A percentile compares a stretch with the other conserved stretches of the same genome.
These are phyloP conservation scores for Adenanthera pavonina DNA, from an alignment of 306 rosid species.

Conservation along the genomic window DNA sequence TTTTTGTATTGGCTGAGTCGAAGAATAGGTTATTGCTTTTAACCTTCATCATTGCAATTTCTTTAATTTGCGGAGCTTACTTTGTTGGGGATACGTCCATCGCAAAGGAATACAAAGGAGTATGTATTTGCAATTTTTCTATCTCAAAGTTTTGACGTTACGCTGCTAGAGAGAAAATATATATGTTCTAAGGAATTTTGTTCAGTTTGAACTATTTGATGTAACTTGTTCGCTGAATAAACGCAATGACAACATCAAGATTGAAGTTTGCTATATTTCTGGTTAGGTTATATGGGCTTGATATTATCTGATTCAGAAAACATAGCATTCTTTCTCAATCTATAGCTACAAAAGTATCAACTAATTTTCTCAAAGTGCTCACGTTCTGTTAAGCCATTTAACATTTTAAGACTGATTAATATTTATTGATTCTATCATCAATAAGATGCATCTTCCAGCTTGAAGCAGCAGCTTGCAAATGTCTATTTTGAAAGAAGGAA, in stretches of 20 bases:
- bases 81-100: constrained; percentile 57
- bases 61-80: constrained; percentile 74
- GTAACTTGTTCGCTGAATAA: constrained; percentile 6
- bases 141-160: not conserved
- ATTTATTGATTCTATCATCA: not conserved
- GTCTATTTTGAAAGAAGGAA: not conserved
- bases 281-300: not conserved
- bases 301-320: constrained; percentile 21
- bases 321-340: constrained; percentile 3
- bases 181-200: not conserved
- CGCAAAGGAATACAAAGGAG: constrained; percentile 68
- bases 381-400: constrained; percentile 1
- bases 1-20: constrained; percentile 49
- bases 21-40: constrained; percentile 69
- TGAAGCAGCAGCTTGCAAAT: constrained; percentile 16
- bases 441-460: constrained; percentile 7
- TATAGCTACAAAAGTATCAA: not conserved
- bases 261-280: not conserved
- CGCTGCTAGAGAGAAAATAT: not conserved
- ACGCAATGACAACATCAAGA: not conserved
- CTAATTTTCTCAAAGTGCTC: not conserved
- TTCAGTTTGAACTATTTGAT: constrained; percentile 6
- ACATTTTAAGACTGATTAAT: constrained; percentile 7
- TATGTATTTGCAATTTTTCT: constrained; percentile 34
- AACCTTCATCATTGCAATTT: constrained; percentile 52